Conservation (phyloP, 257 asterid species). For the Salvia rosmarinus region DNA sequence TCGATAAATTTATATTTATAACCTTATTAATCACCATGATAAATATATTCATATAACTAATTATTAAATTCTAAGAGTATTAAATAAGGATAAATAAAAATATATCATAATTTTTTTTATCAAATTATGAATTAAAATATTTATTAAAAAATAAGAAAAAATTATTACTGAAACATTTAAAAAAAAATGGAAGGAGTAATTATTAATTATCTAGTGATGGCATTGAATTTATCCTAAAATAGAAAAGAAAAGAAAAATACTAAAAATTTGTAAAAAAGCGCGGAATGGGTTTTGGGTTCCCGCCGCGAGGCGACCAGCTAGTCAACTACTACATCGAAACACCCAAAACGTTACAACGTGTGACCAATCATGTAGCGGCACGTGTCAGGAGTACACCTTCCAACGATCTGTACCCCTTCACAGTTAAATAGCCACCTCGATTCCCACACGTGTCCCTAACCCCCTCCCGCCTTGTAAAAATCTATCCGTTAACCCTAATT, state of each 20-base stretch:
- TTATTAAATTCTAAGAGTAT: too few species aligned
- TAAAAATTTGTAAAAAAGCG: background rate
- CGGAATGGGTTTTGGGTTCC: background rate
- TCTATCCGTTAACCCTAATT: slow-evolving; percentile 68
- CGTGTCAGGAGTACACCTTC: slow-evolving; percentile 27
- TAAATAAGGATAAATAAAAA: too few species aligned
- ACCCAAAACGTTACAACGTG: slow-evolving; percentile 40
- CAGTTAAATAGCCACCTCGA: slow-evolving; percentile 22
- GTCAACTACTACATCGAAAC: slow-evolving; percentile 34
- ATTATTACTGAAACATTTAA: too few species aligned
- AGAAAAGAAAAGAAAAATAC: background rate
- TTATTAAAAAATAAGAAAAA: too few species aligned
- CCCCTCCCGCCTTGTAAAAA: slow-evolving; percentile 45
- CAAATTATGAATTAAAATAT: too few species aligned
- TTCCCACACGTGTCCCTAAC: slow-evolving; percentile 49
- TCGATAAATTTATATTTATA: too few species aligned
- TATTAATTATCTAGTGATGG: background rate
- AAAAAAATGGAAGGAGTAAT: too few species aligned
- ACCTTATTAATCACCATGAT: too few species aligned
- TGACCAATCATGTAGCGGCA: slow-evolving; percentile 35
- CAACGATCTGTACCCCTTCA: slow-evolving; percentile 18
- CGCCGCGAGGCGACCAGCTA: background rate
- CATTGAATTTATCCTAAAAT: background rate
- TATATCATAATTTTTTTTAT: too few species aligned
- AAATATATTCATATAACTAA: too few species aligned